Conservation (phyloP, 345 rosid genomes). For the Geranium brycei region DNA sequence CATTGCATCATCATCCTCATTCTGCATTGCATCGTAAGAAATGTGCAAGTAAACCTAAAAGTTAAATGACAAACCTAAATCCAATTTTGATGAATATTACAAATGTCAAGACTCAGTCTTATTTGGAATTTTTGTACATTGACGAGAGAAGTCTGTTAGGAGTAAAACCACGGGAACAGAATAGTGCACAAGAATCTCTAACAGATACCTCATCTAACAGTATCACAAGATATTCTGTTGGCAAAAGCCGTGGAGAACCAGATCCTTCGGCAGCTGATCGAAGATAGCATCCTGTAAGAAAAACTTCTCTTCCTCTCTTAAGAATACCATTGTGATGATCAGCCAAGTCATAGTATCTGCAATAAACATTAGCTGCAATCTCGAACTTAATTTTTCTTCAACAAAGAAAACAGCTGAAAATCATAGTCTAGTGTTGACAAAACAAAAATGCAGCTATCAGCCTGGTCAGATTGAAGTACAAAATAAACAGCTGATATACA, state of each 20-base stretch:
- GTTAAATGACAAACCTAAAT: not conserved
- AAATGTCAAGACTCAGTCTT: not conserved
- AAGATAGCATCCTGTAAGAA: constrained; percentile 82
- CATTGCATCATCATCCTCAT: constrained; percentile 71
- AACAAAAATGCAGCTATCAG: too few relatives aligned
- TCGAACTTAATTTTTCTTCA: not conserved
- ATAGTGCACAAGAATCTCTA: not conserved
- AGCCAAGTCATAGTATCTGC: constrained; percentile 74
- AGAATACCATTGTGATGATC: constrained; percentile 61
- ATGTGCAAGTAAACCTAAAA: not conserved
- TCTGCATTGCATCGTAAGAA: constrained; percentile 35
- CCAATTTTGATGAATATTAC: too few relatives aligned
- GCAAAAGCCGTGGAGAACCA: constrained; percentile 71
- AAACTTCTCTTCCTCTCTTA: constrained; percentile 74
- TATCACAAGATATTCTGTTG: constrained; percentile 85
- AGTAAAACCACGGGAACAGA: not conserved
- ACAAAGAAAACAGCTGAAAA: too few relatives aligned
- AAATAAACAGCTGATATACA: not conserved
- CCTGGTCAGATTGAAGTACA: too few relatives aligned
- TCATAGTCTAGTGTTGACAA: too few relatives aligned
- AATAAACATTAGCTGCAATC: not conserved
- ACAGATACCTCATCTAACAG: constrained; percentile 68
- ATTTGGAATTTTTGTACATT: not conserved
- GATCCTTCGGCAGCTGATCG: constrained; percentile 85
- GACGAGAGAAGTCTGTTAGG: not conserved